These are phyloP conservation scores for Russula compacta DNA, from an alignment of 768 basidiomycete genomes.

Conservation along the genomic window DNA sequence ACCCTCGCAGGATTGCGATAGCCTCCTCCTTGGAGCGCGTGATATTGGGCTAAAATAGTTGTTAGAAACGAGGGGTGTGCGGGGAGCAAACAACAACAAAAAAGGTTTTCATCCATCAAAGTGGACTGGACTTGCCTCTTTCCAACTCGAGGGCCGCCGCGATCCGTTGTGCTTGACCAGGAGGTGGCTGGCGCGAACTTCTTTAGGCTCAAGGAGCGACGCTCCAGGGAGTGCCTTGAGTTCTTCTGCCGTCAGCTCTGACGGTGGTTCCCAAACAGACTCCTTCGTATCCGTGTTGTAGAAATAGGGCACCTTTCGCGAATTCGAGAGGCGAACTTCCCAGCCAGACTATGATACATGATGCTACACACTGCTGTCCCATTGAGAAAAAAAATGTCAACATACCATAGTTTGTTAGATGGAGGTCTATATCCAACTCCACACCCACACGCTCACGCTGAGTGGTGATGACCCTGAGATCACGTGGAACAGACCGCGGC, in stretches of 20 bases:
- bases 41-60: constrained; percentile 47
- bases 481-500: background rate
- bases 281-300: constrained; percentile 62
- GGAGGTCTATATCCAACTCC: background rate
- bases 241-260: constrained; percentile 51
- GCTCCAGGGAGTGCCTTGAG: constrained; percentile 61
- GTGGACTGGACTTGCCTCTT: constrained; percentile 50
- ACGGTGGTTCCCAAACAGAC: constrained; percentile 76
- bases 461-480: background rate
- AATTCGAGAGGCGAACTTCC: constrained; percentile 84
- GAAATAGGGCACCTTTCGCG: constrained; percentile 76
- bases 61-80: background rate
- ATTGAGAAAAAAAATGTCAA: background rate
- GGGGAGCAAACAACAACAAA: background rate
- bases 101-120: no score
- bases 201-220: constrained; percentile 39
- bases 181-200: constrained; percentile 92
- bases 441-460: no score
- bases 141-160: constrained; percentile 74
- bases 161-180: constrained; percentile 85
- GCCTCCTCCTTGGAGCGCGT: constrained; percentile 87
- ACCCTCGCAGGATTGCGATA: constrained; percentile 60
- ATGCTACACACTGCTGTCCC: background rate
- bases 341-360: constrained; percentile 31
- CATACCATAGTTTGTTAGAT: constrained; percentile 8